Evolutionary conservation across 2,329 filamentous ascomycete genomes (phyloP).

Genomic region (Xylaria sp.): DNA sequence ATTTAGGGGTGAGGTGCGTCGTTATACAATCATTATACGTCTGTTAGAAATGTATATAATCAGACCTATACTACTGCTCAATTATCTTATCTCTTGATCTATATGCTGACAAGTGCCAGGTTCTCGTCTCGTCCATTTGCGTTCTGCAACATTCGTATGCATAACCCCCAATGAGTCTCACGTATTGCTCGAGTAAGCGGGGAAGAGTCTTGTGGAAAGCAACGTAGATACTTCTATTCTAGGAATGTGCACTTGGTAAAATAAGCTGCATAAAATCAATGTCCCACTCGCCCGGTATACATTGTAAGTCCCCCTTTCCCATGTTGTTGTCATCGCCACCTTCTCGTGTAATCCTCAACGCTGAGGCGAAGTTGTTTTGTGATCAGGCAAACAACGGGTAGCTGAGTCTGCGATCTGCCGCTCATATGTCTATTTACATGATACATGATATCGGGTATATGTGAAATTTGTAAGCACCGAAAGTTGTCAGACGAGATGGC

Average conservation of each 20-base stretch:
- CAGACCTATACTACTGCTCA: neutral
- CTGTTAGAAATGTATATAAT: conserved; percentile 3
- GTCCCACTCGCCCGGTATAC: neutral
- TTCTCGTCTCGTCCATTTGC: neutral
- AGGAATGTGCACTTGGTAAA: neutral
- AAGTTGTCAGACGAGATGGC: neutral
- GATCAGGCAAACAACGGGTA: too few species aligned
- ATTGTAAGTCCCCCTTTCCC: neutral
- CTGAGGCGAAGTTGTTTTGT: neutral
- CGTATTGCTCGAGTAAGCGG: neutral
- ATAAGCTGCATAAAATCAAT: neutral
- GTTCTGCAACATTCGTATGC: neutral
- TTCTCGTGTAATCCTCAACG: neutral
- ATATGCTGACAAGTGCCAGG: conserved; percentile 4
- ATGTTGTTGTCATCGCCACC: neutral
- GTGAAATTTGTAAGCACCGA: neutral
- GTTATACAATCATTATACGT: neutral
- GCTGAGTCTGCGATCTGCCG: too few species aligned
- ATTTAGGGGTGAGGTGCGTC: neutral
- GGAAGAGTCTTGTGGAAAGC: neutral
- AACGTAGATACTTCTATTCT: conserved; percentile 15
- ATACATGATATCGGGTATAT: too few species aligned
- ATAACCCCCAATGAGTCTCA: neutral
- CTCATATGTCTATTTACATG: too few species aligned
- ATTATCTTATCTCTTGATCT: neutral